Conservation (phyloP, 805 yeast species). For the Saccharomyces mikatae region DNA sequence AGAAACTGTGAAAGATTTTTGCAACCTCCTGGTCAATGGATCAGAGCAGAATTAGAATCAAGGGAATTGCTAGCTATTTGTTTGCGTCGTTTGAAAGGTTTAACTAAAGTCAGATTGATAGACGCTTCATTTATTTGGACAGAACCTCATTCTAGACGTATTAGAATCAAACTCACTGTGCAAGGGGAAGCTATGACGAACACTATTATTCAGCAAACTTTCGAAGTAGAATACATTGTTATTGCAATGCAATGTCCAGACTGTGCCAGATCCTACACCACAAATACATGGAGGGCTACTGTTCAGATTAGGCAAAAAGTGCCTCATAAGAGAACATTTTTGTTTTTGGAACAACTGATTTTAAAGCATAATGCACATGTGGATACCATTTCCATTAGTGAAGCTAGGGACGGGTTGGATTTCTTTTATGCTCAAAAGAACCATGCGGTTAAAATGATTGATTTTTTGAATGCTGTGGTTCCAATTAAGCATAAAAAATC, state of each 20-base stretch:
- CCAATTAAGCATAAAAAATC: conserved; percentile 80
- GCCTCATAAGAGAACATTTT: conserved; percentile 90
- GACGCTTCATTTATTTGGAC: conserved; percentile 98
- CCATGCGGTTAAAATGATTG: conserved; percentile 91
- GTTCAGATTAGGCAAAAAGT: conserved; percentile 98
- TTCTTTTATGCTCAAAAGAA: conserved; percentile 82
- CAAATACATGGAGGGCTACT: conserved; percentile 96
- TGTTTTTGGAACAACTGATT: conserved; percentile 91
- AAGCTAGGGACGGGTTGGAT: conserved; percentile 88
- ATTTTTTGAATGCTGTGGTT: conserved; percentile 74
- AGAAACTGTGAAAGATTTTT: conserved; percentile 94
- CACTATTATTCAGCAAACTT: conserved; percentile 86
- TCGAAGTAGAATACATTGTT: conserved; percentile 90
- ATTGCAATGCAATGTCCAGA: conserved; percentile 96
- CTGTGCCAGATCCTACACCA: conserved; percentile 94
- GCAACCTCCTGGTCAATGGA: conserved; percentile 94
- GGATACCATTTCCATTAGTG: conserved; percentile 89
- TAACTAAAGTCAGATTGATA: conserved; percentile 73
- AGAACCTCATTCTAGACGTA: conserved; percentile 96
- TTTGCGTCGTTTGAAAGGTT: conserved; percentile 78
- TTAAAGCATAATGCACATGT: conserved; percentile 87
- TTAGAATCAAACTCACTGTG: conserved; percentile 82
- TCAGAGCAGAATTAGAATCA: conserved; percentile 81
- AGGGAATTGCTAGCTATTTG: conserved; percentile 88
- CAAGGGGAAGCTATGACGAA: conserved; percentile 94